Conservation (phyloP, 192 early-diverging fungal genomes). For the Coemansia sp. region DNA sequence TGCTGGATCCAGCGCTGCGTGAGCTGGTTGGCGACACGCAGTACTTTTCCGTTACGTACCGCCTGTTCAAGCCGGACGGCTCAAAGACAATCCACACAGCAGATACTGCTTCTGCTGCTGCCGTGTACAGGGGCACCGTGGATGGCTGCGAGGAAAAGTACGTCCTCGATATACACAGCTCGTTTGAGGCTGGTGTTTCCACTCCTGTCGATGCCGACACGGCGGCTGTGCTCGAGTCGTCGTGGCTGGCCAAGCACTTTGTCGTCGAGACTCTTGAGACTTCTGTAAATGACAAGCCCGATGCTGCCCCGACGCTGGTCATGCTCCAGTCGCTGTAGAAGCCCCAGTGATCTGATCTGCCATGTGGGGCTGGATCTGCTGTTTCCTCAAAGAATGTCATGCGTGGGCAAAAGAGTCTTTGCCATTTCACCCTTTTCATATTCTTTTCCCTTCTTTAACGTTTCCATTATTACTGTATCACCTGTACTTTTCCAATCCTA, state of each 20-base stretch:
- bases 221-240: conserved; percentile 44
- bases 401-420: not conserved
- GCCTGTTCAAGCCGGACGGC: conserved; percentile 54
- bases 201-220: conserved; percentile 47
- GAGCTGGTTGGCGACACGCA: conserved; percentile 46
- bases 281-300: not conserved
- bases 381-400: no score
- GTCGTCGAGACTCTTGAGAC: conserved; percentile 13
- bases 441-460: not conserved
- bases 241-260: conserved; percentile 50
- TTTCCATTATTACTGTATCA: not conserved
- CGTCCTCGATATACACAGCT: conserved; percentile 37
- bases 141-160: conserved; percentile 32
- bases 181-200: conserved; percentile 40
- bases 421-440: not conserved
- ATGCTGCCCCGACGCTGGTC: not conserved
- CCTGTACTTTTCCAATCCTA: not conserved
- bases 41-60: conserved; percentile 53
- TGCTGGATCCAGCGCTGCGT: conserved; percentile 35
- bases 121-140: conserved; percentile 48
- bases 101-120: conserved; percentile 21
- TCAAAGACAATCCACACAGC: conserved; percentile 30
- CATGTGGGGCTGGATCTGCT: not conserved
- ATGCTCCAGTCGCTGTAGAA: not conserved
- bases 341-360: not conserved